Base-by-base conservation (phyloP, 2,329 filamentous ascomycete species). In the Bipolaris zeicola region DNA sequence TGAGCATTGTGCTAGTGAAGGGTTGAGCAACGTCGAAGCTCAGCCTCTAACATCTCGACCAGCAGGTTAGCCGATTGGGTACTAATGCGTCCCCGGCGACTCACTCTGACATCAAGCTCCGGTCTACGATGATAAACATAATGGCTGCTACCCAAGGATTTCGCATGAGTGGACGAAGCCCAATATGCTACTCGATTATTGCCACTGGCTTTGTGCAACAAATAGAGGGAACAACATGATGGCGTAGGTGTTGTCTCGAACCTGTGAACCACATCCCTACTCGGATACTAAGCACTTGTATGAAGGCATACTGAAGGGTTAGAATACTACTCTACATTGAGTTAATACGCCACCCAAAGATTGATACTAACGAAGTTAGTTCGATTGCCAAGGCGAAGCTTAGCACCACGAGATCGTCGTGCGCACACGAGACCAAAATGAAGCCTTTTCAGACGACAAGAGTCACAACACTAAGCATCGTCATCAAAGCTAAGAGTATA, bases 381-480 rank as follows among this genome's bases (percentile, higher is more conserved):
- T 38, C 13, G 28, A 16, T 24, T 34, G 38, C 38, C 48, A 18
- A 50, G 28, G 28, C 28, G 38, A 42, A 43, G 38, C 48, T 50
- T 43, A 51, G 39, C 31, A 51, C 33, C 49, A 51, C 39, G 49
- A 36, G 49, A 51, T 43, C 48, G 28, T 34, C 31, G n/a, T 42
- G 38, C 38, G 48, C 20, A 42, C 48, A 50, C 48, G 48, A 50
- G 48, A 50, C 48, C 49, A 36, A 44, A 44, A 51, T 31, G 28
- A 51, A 43, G 28, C 28, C 20, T 31, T 31, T 28, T 36, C 22
- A 44, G 28, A 43, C 37, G 36, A 14, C 39, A 26, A 37, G 11
- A 51, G 38, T 44, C 41, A n/a, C 31, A 44, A n/a, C 26, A 13
- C 16, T 31, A 37, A 26, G 20, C 14, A 28, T 37, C 20, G 5